Base-by-base conservation (phyloP, 23 red algal genomes). In the Pyropia haitanensis region DNA sequence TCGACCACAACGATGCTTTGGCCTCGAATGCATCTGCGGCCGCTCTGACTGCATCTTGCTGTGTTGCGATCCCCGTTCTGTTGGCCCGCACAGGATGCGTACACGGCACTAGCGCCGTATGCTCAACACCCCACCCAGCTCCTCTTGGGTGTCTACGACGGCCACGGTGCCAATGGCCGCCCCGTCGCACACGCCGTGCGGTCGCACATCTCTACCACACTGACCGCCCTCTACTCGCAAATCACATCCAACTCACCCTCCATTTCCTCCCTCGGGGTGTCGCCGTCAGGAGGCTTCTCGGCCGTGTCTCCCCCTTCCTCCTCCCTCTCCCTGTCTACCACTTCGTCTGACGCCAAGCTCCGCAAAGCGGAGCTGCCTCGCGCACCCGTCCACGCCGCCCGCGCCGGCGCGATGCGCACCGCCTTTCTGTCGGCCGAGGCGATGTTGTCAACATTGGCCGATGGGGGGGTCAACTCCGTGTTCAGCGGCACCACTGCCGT, bases 401-500 rank as follows among this genome's bases (percentile, higher is more conserved):
- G 39, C 39, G 39, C 39, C 39, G 39, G 39, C 39, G 39, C 39
- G 39, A 46, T 46, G 39, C 39, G 39, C 2, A 46, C 39, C 2
- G 39, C 39, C 39, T 46, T 46, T 13, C 10, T 46, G 39, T 46
- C 39, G 39, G 39, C 39, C 39, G 39, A 46, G 39, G 39, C 39
- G 39, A 46, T 46, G 39, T 9, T 46, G 39, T 46, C 39, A 46
- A 46, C 39, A 46, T 10, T 60, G 57, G 46, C 16, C 22, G 61
- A 60, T 0, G 50, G 22, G 50, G 64, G 76, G 9, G 73, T 96
- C 48, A 80, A 98, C 56, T 72, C 68, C 52, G 74, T 52, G 2
- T 91, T 86, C 53, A 81, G 72, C 19, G 94, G 94, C 20, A 98
- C 94, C 5, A 98, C 94, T 1, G 86, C 77, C 20, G 82, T 89